Evolutionary conservation across 306 rosid species (phyloP).

Genomic region (Cicer judaicum): DNA sequence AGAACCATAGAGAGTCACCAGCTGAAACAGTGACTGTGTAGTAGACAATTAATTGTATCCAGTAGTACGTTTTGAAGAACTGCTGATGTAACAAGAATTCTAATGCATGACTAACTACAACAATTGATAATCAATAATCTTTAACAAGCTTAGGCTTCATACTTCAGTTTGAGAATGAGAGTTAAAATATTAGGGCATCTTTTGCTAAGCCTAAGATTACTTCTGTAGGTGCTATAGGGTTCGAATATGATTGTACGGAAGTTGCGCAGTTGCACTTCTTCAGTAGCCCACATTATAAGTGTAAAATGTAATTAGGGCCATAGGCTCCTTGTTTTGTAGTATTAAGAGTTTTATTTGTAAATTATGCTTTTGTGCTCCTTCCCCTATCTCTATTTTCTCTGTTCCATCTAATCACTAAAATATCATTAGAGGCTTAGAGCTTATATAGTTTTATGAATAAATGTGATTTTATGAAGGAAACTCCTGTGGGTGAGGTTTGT

Average conservation of each 20-base stretch:
- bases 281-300: neutral
- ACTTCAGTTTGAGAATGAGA: constrained; percentile 1
- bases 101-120: neutral
- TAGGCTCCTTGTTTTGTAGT: neutral
- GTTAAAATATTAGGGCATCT: neutral
- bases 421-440: constrained; percentile 16
- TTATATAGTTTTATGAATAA: constrained; percentile 19
- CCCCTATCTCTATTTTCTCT: constrained; percentile 1
- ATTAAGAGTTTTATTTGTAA: constrained; percentile 21
- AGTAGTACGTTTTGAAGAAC: neutral
- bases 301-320: constrained; percentile 16
- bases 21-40: too few relatives aligned
- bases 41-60: neutral
- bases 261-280: neutral
- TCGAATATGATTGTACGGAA: neutral
- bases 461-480: constrained; percentile 67
- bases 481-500: constrained; percentile 83
- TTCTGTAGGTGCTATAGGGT: constrained; percentile 13
- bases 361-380: constrained; percentile 10
- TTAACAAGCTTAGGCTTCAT: neutral
- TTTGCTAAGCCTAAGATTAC: constrained; percentile 8
- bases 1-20: neutral
- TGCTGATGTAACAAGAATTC: neutral
- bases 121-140: too few relatives aligned
- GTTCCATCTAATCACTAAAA: constrained; percentile 13